Evolutionary conservation across 2,329 filamentous ascomycete species (phyloP).

Genomic region (Colletotrichum sp.): DNA sequence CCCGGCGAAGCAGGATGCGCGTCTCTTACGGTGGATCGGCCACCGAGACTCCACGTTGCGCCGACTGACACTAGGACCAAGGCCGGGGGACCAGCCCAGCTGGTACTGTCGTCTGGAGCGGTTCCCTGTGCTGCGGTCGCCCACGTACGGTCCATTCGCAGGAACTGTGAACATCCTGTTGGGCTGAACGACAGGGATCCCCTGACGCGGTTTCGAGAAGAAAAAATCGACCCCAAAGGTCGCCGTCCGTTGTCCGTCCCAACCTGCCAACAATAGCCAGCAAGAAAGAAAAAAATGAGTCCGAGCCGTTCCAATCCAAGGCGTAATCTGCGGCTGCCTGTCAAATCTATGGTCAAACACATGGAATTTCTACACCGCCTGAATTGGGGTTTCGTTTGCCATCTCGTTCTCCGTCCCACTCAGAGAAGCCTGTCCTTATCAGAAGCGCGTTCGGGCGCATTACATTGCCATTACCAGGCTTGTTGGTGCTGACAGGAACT

Average conservation of each 20-base stretch:
- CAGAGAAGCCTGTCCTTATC: conserved; percentile 16
- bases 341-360: not conserved
- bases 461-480: not conserved
- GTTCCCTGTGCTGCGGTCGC: not conserved
- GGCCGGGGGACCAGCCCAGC: not conserved
- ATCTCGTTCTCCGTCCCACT: conserved; percentile 12
- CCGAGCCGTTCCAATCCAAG: not conserved
- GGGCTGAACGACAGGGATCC: conserved; percentile 25
- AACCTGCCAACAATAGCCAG: not conserved
- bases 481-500: conserved; percentile 17
- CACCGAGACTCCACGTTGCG: not conserved
- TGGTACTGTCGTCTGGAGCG: not conserved
- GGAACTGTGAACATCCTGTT: conserved; percentile 3
- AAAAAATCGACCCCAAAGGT: conserved; percentile 18
- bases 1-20: not conserved
- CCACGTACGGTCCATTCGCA: conserved; percentile 11
- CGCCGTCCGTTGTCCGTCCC: not conserved
- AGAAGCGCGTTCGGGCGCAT: not conserved
- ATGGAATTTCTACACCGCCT: not conserved
- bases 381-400: not conserved
- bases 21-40: not conserved
- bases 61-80: conserved; percentile 5
- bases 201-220: not conserved
- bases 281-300: not conserved
- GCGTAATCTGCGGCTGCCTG: not conserved